Conservation (phyloP, 371 early-diverging fungal species). For the Circinella minor region DNA sequence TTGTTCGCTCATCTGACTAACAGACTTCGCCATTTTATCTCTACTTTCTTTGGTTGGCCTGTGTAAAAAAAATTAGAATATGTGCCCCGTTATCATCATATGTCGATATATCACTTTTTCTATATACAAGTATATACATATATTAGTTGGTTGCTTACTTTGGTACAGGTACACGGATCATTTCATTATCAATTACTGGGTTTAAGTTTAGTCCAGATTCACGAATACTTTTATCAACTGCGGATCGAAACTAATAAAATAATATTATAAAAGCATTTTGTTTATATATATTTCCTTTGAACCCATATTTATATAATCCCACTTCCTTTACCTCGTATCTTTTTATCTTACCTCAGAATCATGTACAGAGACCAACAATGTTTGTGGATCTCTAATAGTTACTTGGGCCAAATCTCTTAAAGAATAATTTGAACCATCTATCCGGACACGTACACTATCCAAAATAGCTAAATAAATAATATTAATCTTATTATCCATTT, state of each 20-base stretch:
- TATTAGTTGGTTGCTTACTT: constrained; percentile 54
- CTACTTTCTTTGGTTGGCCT: constrained; percentile 83
- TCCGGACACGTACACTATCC: constrained; percentile 68
- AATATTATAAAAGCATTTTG: neutral
- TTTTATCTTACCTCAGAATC: constrained; percentile 67
- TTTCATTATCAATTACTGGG: constrained; percentile 75
- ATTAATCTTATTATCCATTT: too few relatives aligned
- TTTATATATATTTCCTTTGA: neutral
- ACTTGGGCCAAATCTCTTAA: constrained; percentile 82
- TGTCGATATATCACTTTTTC: neutral
- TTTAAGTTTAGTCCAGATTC: constrained; percentile 82
- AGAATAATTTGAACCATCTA: constrained; percentile 59
- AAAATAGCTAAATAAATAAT: neutral
- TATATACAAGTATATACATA: too few relatives aligned
- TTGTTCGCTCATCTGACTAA: constrained; percentile 71
- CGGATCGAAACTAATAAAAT: constrained; percentile 55
- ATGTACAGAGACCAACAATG: constrained; percentile 79
- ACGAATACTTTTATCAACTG: constrained; percentile 86
- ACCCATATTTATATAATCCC: neutral
- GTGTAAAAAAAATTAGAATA: neutral
- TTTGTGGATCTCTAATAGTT: constrained; percentile 86
- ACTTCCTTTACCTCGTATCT: neutral
- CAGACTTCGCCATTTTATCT: constrained; percentile 75
- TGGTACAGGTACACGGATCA: constrained; percentile 85
- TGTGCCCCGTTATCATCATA: neutral